Evolutionary conservation across 2,329 filamentous ascomycete species (phyloP).

Genomic region (Trichoderma citrinoviride): DNA sequence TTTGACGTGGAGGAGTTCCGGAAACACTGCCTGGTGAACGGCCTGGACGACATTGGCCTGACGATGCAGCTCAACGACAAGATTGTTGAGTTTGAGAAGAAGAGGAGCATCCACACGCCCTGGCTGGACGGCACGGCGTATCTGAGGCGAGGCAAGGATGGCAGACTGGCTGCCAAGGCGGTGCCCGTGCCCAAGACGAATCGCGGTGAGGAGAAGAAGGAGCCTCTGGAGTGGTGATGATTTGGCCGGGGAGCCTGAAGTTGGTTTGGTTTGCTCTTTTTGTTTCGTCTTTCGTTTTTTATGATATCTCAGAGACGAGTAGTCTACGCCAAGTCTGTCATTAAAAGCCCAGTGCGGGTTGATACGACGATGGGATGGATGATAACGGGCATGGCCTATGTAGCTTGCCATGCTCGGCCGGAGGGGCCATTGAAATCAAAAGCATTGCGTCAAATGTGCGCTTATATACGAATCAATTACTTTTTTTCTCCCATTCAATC

Average conservation of each 20-base stretch:
- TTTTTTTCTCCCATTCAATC: background rate
- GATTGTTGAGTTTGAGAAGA: slow-evolving; percentile 78
- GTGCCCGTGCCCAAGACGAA: slow-evolving; percentile 83
- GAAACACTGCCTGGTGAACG: slow-evolving; percentile 91
- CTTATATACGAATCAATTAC: background rate
- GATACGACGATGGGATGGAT: background rate
- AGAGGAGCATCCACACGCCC: slow-evolving; percentile 73
- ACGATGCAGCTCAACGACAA: slow-evolving; percentile 91
- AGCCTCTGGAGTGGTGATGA: slow-evolving; percentile 90
- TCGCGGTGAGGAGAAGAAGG: slow-evolving; percentile 75
- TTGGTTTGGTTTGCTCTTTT: background rate
- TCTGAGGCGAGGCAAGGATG: slow-evolving; percentile 58
- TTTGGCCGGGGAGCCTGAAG: background rate
- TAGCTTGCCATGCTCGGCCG: slow-evolving; percentile 15
- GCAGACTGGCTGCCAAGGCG: slow-evolving; percentile 56
- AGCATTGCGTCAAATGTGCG: slow-evolving; percentile 10
- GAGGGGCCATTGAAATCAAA: slow-evolving; percentile 17
- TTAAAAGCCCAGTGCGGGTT: slow-evolving; percentile 11
- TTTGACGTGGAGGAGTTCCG: slow-evolving; percentile 93
- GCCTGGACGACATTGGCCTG: slow-evolving; percentile 90
- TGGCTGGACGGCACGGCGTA: slow-evolving; percentile 91
- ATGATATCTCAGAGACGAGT: slow-evolving; percentile 4
- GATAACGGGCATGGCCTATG: background rate
- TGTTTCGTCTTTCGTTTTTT: background rate
- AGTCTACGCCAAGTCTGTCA: slow-evolving; percentile 10